Conservation (phyloP, 257 asterid genomes). For the Nicotiana sylvestris region DNA sequence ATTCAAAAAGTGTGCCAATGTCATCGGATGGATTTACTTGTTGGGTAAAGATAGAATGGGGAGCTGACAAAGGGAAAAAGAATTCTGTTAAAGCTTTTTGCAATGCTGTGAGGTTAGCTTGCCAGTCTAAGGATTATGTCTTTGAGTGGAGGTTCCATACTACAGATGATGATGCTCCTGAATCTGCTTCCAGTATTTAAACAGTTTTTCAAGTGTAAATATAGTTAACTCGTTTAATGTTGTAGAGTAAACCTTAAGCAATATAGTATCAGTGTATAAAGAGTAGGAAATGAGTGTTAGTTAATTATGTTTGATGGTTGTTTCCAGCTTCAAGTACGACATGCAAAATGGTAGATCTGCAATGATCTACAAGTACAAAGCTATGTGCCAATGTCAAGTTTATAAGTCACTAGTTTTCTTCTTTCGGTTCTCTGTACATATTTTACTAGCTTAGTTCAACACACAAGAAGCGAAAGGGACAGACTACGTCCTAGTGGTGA, state of each 20-base stretch:
- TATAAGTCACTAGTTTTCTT: not conserved
- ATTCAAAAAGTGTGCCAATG: constrained; percentile 13
- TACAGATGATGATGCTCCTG: constrained; percentile 12
- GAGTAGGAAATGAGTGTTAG: not conserved
- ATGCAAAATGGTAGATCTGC: not conserved
- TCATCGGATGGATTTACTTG: constrained; percentile 46
- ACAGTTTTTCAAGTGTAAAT: constrained; percentile 1
- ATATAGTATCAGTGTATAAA: not conserved
- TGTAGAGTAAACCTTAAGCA: constrained; percentile 8
- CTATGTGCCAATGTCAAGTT: not conserved
- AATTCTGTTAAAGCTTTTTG: constrained; percentile 45
- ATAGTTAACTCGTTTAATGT: not conserved
- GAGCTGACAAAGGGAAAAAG: constrained; percentile 38
- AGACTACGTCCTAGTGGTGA: not conserved
- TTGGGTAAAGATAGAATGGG: constrained; percentile 77
- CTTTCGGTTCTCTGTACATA: not conserved
- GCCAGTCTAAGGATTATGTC: constrained; percentile 55
- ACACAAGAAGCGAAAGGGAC: not conserved
- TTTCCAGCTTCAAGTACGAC: not conserved
- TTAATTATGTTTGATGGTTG: not conserved
- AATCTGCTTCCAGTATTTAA: constrained; percentile 13
- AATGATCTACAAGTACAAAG: not conserved
- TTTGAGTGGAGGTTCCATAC: constrained; percentile 78
- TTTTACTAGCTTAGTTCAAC: not conserved
- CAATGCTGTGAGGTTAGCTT: constrained; percentile 44